Evolutionary conservation across 1,284 basidiomycete genomes (phyloP).

Genomic region (Trametes hirsuta): DNA sequence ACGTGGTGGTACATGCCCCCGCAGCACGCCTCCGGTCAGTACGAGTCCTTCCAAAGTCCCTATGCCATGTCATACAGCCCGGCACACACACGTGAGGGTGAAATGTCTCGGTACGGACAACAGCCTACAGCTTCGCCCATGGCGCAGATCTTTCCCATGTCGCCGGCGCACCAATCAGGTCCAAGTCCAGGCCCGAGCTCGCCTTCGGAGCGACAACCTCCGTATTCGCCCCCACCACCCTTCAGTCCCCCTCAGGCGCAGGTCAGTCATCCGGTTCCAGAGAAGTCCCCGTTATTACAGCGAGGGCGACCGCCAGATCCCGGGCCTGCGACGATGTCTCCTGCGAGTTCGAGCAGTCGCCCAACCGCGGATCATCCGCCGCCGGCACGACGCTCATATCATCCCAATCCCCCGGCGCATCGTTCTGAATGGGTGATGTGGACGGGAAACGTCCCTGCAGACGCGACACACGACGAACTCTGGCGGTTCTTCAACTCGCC

Average conservation of each 20-base stretch:
- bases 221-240: slow-evolving; percentile 6
- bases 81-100: slow-evolving; percentile 25
- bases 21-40: slow-evolving; percentile 36
- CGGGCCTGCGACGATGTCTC: slow-evolving; percentile 18
- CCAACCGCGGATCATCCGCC: slow-evolving; percentile 15
- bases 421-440: slow-evolving; percentile 96
- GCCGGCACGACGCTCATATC: slow-evolving; percentile 42
- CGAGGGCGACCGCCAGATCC: slow-evolving; percentile 19
- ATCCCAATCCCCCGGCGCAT: slow-evolving; percentile 68
- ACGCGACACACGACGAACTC: slow-evolving; percentile 87
- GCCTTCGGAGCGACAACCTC: slow-evolving; percentile 2
- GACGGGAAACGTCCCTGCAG: slow-evolving; percentile 87
- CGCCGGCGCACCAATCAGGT: slow-evolving; percentile 8
- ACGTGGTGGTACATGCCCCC: slow-evolving; percentile 59
- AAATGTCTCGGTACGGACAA: slow-evolving; percentile 21
- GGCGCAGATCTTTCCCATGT: slow-evolving; percentile 21
- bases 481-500: slow-evolving; percentile 81
- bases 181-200: slow-evolving; percentile 13
- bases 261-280: slow-evolving; percentile 7
- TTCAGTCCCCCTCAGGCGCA: slow-evolving; percentile 11
- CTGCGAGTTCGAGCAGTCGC: slow-evolving; percentile 15
- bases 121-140: slow-evolving; percentile 16
- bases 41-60: slow-evolving; percentile 46
- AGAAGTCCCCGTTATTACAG: slow-evolving; percentile 8
- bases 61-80: slow-evolving; percentile 42